Conservation (phyloP, 805 yeast species). For the Hanseniaspora osmophila region DNA sequence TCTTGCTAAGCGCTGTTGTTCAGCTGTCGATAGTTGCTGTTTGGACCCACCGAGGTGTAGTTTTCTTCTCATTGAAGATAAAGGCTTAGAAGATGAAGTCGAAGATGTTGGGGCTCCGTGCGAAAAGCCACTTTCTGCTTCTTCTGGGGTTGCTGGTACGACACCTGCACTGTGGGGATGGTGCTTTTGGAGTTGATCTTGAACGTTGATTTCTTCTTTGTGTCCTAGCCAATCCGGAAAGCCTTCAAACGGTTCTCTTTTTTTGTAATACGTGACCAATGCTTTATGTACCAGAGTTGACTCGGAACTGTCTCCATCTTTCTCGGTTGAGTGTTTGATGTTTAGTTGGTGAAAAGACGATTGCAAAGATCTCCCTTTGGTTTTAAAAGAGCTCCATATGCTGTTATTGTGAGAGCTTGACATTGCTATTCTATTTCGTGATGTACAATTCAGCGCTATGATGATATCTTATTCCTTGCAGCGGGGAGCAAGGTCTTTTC, state of each 20-base stretch:
- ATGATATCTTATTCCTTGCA: too few relatives aligned
- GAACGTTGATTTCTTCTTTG: slow-evolving; percentile 18
- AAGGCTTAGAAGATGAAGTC: too few relatives aligned
- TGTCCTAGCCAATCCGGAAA: slow-evolving; percentile 26
- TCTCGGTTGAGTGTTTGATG: slow-evolving; percentile 18
- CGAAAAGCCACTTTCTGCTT: too few relatives aligned
- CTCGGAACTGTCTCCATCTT: slow-evolving; percentile 29
- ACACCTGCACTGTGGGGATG: neutral
- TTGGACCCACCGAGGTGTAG: slow-evolving; percentile 1
- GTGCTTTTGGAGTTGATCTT: slow-evolving; percentile 18
- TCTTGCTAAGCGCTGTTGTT: neutral
- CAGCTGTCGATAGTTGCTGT: neutral
- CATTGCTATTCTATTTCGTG: neutral
- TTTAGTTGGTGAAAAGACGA: slow-evolving; percentile 17
- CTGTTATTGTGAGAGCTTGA: neutral
- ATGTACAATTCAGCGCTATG: too few relatives aligned
- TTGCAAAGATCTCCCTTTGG: slow-evolving; percentile 20
- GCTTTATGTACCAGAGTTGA: slow-evolving; percentile 34
- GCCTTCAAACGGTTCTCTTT: slow-evolving; percentile 21
- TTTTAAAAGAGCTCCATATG: slow-evolving; percentile 20
- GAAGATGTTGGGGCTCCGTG: too few relatives aligned
- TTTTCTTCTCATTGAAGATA: neutral
- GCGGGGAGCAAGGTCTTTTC: too few relatives aligned
- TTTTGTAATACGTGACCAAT: slow-evolving; percentile 26
- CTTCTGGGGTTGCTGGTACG: too few relatives aligned